These are phyloP conservation scores for Synchytrium microbalum DNA, from an alignment of 371 early-diverging fungal species.

Conservation along the genomic window DNA sequence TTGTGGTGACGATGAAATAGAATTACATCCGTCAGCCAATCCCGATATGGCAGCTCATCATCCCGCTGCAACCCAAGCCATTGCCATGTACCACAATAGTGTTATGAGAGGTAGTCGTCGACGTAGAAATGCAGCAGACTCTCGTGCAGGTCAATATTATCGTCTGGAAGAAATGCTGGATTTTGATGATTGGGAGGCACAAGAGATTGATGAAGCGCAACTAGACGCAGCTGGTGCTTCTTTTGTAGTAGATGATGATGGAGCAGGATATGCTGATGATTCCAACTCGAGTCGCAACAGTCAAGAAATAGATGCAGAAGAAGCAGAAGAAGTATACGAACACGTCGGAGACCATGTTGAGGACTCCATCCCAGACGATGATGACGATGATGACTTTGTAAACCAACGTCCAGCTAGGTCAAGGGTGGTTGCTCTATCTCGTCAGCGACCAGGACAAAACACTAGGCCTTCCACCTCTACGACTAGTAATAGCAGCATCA, in stretches of 20 bases:
- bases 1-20: background rate
- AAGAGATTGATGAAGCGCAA: background rate
- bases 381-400: no score
- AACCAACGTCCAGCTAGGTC: no score
- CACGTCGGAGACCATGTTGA: no score
- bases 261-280: background rate
- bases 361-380: no score
- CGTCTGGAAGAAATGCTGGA: background rate
- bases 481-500: no score
- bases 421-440: no score
- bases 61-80: background rate
- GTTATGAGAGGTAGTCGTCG: background rate
- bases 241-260: background rate
- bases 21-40: background rate
- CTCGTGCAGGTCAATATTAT: background rate
- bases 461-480: no score
- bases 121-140: background rate
- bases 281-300: no score
- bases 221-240: background rate
- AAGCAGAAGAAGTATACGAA: no score
- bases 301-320: no score
- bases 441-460: no score
- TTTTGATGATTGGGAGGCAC: background rate
- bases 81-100: background rate
- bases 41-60: background rate